Conservation (phyloP, 169 alveolate species). For the Miamiensis avidus region DNA sequence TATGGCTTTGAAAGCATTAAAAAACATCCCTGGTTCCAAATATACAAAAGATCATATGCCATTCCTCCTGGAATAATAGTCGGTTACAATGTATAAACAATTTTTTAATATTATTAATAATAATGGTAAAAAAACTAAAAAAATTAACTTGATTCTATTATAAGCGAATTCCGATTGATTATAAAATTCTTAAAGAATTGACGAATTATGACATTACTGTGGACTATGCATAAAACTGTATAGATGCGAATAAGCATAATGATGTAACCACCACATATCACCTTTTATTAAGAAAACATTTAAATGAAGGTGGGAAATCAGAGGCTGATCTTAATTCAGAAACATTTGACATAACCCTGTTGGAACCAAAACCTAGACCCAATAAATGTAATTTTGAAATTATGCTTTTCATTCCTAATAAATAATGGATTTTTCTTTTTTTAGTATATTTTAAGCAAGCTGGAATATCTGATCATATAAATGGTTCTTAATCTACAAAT, state of each 20-base stretch:
- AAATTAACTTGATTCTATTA: not conserved
- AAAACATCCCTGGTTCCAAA: slow-evolving; percentile 73
- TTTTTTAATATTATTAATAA: not conserved
- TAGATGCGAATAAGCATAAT: slow-evolving; percentile 54
- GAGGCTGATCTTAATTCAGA: slow-evolving; percentile 51
- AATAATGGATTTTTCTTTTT: too few relatives aligned
- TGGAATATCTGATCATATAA: not conserved
- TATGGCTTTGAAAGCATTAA: slow-evolving; percentile 51
- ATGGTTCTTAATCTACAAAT: not conserved
- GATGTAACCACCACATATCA: slow-evolving; percentile 56
- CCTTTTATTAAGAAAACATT: slow-evolving; percentile 49
- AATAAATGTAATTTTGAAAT: not conserved
- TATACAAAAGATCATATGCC: slow-evolving; percentile 26
- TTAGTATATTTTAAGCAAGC: not conserved
- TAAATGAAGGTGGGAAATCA: slow-evolving; percentile 46
- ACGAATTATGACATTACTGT: slow-evolving; percentile 49
- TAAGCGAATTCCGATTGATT: slow-evolving; percentile 58
- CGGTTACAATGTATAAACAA: slow-evolving; percentile 52
- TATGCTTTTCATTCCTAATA: too few relatives aligned
- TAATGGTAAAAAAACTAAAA: not conserved
- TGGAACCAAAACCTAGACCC: slow-evolving; percentile 32
- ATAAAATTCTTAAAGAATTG: slow-evolving; percentile 57
- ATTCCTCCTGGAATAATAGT: slow-evolving; percentile 55
- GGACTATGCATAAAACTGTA: slow-evolving; percentile 47
- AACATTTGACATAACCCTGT: slow-evolving; percentile 35